These are phyloP conservation scores for Spergularia bocconei DNA, from an alignment of 148 eudicot species.

Conservation along the genomic window DNA sequence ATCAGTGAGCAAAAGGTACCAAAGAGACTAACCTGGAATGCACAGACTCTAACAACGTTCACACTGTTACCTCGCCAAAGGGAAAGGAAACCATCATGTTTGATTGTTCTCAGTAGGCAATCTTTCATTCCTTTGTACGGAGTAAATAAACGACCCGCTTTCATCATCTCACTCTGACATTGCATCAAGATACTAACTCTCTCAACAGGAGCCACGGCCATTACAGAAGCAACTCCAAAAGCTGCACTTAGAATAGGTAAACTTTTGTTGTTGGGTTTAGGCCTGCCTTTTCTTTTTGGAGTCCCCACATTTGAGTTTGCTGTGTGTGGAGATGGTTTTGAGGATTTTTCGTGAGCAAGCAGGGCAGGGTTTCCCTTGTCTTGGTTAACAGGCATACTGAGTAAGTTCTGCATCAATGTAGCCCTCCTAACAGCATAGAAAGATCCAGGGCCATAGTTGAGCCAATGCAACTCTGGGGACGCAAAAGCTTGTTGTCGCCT, in stretches of 20 bases:
- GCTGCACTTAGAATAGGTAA: neutral
- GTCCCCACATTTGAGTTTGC: neutral
- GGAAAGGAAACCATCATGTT: slow-evolving; percentile 27
- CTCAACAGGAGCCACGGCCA: slow-evolving; percentile 25
- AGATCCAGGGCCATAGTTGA: neutral
- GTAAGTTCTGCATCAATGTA: neutral
- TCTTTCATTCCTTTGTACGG: slow-evolving; percentile 35
- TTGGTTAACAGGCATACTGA: neutral
- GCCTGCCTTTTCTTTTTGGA: neutral
- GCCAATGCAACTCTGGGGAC: slow-evolving; percentile 11
- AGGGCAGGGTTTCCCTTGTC: neutral
- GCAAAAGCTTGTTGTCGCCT: neutral
- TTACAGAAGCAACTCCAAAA: neutral
- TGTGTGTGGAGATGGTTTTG: neutral
- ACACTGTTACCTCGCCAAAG: slow-evolving; percentile 36
- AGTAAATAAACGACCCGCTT: slow-evolving; percentile 20
- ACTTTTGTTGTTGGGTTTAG: neutral
- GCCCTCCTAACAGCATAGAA: neutral
- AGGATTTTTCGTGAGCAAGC: neutral
- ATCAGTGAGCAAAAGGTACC: too few species aligned
- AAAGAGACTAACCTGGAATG: neutral
- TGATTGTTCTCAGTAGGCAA: slow-evolving; percentile 32
- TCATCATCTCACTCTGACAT: slow-evolving; percentile 36
- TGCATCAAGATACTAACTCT: slow-evolving; percentile 29
- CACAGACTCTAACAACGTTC: neutral